phyloP scores from a whole-genome alignment of 108 stramenopile species.

The Stephanodiscus minutulus region DNA sequence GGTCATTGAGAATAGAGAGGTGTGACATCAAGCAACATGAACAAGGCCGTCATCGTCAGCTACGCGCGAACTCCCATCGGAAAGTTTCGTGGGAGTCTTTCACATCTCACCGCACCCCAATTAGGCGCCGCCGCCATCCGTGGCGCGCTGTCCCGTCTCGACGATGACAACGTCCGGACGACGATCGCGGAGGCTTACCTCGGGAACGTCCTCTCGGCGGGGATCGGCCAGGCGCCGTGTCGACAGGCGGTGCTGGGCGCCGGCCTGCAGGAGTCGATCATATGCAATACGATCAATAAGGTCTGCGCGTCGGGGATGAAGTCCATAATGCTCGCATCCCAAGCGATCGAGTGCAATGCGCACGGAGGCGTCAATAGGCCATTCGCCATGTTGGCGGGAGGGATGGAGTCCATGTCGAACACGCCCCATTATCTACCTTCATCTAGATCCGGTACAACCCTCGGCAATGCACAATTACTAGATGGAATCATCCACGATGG shows the following conservation, averaged over 20 bases:
- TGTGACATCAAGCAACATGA: constrained; percentile 18
- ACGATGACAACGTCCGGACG: constrained; percentile 54
- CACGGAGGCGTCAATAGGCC: constrained; percentile 22
- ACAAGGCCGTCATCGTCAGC: constrained; percentile 78
- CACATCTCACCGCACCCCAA: constrained; percentile 82
- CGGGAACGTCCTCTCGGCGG: constrained; percentile 96
- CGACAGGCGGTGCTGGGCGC: constrained; percentile 75
- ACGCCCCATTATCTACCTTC: constrained; percentile 90
- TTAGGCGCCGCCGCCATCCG: constrained; percentile 82
- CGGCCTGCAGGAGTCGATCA: constrained; percentile 57
- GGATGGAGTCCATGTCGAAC: constrained; percentile 97
- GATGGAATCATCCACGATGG: constrained; percentile 94
- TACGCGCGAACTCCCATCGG: constrained; percentile 95
- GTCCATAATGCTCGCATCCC: constrained; percentile 79
- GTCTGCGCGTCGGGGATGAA: constrained; percentile 99
- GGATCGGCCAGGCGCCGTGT: constrained; percentile 95
- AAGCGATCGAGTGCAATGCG: constrained; percentile 55
- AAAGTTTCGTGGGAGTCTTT: constrained; percentile 82
- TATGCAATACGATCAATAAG: constrained; percentile 90
- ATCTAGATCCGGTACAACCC: constrained; percentile 65
- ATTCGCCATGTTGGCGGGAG: constrained; percentile 87
- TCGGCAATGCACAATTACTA: constrained; percentile 72
- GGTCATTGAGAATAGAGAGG: too few relatives aligned
- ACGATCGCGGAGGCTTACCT: constrained; percentile 88
- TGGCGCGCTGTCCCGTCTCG: constrained; percentile 60